Evolutionary conservation across 371 early-diverging fungal species (phyloP).

Genomic region (Smittium mucronatum): DNA sequence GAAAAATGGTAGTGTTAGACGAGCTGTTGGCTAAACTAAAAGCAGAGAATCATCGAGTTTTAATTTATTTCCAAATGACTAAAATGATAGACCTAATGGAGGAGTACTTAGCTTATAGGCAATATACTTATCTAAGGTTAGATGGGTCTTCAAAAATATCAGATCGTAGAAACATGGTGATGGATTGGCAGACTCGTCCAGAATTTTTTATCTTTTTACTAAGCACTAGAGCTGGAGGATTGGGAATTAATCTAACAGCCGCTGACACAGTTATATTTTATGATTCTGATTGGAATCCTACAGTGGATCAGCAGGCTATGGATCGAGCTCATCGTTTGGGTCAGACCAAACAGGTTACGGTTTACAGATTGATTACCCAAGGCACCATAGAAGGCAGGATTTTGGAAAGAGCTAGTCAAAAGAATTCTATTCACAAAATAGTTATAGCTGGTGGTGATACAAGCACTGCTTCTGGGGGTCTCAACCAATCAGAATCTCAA

Average conservation of each 20-base stretch:
- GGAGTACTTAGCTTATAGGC: constrained; percentile 79
- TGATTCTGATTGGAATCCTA: constrained; percentile 99
- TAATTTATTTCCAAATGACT: constrained; percentile 99
- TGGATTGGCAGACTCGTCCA: constrained; percentile 80
- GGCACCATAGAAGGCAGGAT: constrained; percentile 89
- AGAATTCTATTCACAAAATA: constrained; percentile 94
- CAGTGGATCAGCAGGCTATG: constrained; percentile 96
- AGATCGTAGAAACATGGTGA: constrained; percentile 85
- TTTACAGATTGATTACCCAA: constrained; percentile 81
- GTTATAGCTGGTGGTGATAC: constrained; percentile 88
- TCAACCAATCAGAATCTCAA: background rate
- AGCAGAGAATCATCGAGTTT: constrained; percentile 81
- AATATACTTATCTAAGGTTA: constrained; percentile 82
- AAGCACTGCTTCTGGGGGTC: constrained; percentile 6
- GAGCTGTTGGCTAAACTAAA: constrained; percentile 76
- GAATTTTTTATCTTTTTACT: constrained; percentile 95
- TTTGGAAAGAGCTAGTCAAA: constrained; percentile 77
- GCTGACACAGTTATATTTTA: constrained; percentile 99
- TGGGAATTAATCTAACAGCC: constrained; percentile 98
- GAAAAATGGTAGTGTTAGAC: constrained; percentile 87
- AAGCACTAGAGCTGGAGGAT: constrained; percentile 96
- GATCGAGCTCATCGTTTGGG: constrained; percentile 97
- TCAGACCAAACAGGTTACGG: constrained; percentile 90
- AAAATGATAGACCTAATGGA: constrained; percentile 95
- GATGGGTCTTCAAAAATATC: constrained; percentile 92